Conservation (phyloP, 2,329 filamentous ascomycete species). For the Calonectria pseudoreteaudii region DNA sequence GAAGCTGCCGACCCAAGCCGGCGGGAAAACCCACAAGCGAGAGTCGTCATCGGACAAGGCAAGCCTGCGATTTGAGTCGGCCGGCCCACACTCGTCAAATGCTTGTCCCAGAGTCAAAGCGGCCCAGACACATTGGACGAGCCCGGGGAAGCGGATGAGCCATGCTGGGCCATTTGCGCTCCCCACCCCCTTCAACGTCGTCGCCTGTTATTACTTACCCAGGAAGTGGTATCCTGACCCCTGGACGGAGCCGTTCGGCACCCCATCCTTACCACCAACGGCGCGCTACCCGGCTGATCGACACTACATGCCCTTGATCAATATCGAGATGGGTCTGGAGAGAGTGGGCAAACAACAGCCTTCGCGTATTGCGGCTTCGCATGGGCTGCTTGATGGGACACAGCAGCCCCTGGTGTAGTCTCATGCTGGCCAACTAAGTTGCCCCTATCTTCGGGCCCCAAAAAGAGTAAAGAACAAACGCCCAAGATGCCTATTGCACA, state of each 20-base stretch:
- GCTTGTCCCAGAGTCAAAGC: background rate
- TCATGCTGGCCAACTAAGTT: background rate
- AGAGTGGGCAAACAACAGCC: background rate
- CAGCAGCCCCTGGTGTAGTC: slow-evolving; percentile 6
- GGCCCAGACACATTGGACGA: background rate
- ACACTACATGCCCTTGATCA: background rate
- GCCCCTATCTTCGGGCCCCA: background rate
- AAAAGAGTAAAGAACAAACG: slow-evolving; percentile 10
- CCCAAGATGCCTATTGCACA: slow-evolving; percentile 12
- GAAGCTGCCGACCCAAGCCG: background rate
- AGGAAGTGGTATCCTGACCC: background rate
- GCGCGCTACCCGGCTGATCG: slow-evolving; percentile 2
- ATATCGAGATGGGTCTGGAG: background rate
- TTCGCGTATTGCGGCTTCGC: background rate
- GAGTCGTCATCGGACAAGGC: background rate
- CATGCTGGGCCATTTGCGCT: background rate
- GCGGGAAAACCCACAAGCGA: background rate
- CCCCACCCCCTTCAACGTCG: background rate
- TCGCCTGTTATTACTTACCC: background rate
- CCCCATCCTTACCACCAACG: background rate
- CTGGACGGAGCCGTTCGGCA: background rate
- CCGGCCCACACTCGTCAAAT: background rate
- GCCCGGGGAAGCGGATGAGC: background rate
- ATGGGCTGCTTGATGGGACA: background rate
- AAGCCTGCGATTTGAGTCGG: slow-evolving; percentile 1